Base-by-base conservation (phyloP, 2,329 filamentous ascomycete genomes). In the Neonectria magnoliae region DNA sequence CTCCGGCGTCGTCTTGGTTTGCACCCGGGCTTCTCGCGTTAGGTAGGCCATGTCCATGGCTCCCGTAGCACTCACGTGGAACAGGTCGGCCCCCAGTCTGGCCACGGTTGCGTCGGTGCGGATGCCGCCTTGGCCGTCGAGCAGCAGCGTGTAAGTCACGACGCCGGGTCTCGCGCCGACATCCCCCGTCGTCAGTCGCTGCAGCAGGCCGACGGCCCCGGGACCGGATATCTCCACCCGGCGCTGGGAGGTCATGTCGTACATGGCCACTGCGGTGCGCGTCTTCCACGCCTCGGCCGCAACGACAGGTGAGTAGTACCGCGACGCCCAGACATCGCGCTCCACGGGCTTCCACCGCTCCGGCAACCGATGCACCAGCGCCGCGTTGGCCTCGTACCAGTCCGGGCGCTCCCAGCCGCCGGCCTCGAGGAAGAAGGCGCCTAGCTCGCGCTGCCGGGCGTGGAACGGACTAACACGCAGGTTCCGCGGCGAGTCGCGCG, bases 211-310 rank as follows among this genome's bases (percentile, higher is more conserved):
- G 0, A 83, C 78, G 2, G 87, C 84, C 0, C 88, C 88, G 0
- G 87, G 85, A 0, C 88, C 88, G 1, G 82, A 82, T 0, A 90
- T 79, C 61, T 89, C 85, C 3, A 90, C 79, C 1, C 88, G 81
- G 22, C 87, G 83, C 38, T 89, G 81, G 0, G 88, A 84, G 1
- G 87, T 89, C 81, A 90, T 84, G 67, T 90, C 88, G 70, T 86
- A 90, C 82, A 90, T 81, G 8, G 86, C 88, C 2, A 85, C 87
- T 0, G 86, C 84, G 5, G 87, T 88, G 1, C 88, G 82, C 2
- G 88, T 90, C 78, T 88, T 90, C 87, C 87, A 90, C 0, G 88
- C 88, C 73, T 90, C 88, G 1, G 80, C 87, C 0, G 86, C 87
- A 1, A 83, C 81, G 41, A 90, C 84, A 0, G 87, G 85, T 0